Base-by-base conservation (phyloP, 2,329 filamentous ascomycete genomes). In the Claviceps sorghi region DNA sequence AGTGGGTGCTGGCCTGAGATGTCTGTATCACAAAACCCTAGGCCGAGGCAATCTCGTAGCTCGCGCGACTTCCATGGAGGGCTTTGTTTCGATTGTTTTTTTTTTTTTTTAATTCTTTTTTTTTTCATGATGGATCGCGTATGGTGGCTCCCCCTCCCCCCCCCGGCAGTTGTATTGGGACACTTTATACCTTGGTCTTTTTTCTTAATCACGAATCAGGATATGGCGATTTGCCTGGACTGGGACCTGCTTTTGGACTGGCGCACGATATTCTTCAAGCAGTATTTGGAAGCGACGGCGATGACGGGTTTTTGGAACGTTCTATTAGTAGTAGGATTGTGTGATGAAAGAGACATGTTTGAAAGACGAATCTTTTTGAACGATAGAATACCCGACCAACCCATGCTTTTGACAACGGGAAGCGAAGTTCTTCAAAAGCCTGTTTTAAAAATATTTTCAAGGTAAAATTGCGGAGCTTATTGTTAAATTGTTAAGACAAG, bases 1-100 rank as follows among this genome's bases (percentile, higher is more conserved):
- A 98, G 74, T 98, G 91, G 91, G 89, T 96, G 50, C 38, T 59
- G 34, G 42, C 52, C 3, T 58, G 50, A 57, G 22, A 40, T 42
- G 10, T 42, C n/a, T 43, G 13, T 19, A 9, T n/a, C 21, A 26
- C 15, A 5, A 1, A 7, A 7, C n/a, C 13, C 36, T 1, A 36
- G 3, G 11, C 34, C 36, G 13, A 21, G 15, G 5, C 47, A 41
- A 19, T 17, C 13, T 2, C 11, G 7, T 13, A 38, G 13, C 5
- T n/a, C 36, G 6, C 2, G 17, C 15, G 36, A n/a, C 36, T 13
- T 15, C 5, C 36, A 38, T n/a, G 36, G 5, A 38, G 36, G 17
- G 36, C n/a, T 10, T 32, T 22, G 2, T 17, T 15, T 32, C 15
- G 26, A 3, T 26, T 26, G 26, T 26, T 5, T 38, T 26, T 19